Evolutionary conservation across 768 basidiomycete genomes (phyloP).

Genomic region (Leucocoprinus sp.): DNA sequence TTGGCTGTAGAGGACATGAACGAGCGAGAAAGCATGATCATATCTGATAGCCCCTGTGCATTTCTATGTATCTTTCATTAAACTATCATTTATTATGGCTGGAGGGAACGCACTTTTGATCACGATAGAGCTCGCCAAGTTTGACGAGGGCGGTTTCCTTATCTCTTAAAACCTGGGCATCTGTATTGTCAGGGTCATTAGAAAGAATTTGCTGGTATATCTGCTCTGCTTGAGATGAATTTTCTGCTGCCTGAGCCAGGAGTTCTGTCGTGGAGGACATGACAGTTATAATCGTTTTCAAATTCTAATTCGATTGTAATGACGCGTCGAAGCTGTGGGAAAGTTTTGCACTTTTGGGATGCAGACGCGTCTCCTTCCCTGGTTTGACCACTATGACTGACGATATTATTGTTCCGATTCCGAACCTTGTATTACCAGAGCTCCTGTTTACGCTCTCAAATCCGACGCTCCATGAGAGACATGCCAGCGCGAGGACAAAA

Average conservation of each 20-base stretch:
- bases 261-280: constrained; percentile 21
- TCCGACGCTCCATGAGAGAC: constrained; percentile 50
- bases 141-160: constrained; percentile 83
- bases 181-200: constrained; percentile 22
- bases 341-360: neutral
- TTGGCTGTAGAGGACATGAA: constrained; percentile 96
- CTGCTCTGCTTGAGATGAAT: constrained; percentile 57
- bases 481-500: constrained; percentile 54
- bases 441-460: constrained; percentile 68
- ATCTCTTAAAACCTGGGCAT: constrained; percentile 50
- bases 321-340: constrained; percentile 9
- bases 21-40: constrained; percentile 73
- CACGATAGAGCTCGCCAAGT: constrained; percentile 80
- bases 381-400: constrained; percentile 55
- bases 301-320: neutral
- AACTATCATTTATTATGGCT: neutral
- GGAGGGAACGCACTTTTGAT: constrained; percentile 56
- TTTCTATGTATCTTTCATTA: constrained; percentile 41
- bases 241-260: constrained; percentile 50
- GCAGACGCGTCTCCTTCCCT: constrained; percentile 1
- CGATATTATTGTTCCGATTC: constrained; percentile 76
- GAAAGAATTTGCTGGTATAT: constrained; percentile 68
- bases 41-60: constrained; percentile 74
- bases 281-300: neutral
- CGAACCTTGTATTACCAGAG: constrained; percentile 78